These are phyloP conservation scores for Tulasnella sp. DNA, from an alignment of 768 basidiomycete genomes.

Conservation along the genomic window DNA sequence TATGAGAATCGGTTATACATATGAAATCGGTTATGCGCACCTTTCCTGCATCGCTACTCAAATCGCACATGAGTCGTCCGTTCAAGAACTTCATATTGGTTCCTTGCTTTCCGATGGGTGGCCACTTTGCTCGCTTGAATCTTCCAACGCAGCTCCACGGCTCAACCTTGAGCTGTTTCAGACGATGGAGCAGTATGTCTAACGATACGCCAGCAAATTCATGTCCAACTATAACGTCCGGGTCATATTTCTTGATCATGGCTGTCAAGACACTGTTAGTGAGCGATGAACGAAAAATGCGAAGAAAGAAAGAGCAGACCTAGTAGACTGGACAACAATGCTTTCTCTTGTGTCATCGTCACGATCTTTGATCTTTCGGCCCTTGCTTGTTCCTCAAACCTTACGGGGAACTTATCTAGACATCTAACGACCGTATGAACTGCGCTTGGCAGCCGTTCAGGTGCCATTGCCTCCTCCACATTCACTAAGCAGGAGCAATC, in stretches of 20 bases:
- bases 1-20: not conserved
- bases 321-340: slow-evolving; percentile 70
- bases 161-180: slow-evolving; percentile 80
- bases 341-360: slow-evolving; percentile 68
- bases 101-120: slow-evolving; percentile 65
- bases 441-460: slow-evolving; percentile 68
- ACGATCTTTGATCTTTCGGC: slow-evolving; percentile 48
- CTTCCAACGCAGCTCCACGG: slow-evolving; percentile 92
- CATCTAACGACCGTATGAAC: slow-evolving; percentile 86
- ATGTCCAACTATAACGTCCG: slow-evolving; percentile 89
- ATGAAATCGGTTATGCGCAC: slow-evolving; percentile 30
- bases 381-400: slow-evolving; percentile 62
- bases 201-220: slow-evolving; percentile 84
- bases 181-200: slow-evolving; percentile 80
- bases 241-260: slow-evolving; percentile 72
- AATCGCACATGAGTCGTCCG: slow-evolving; percentile 80
- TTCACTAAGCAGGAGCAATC: slow-evolving; percentile 49
- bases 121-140: slow-evolving; percentile 75
- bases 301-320: slow-evolving; percentile 30
- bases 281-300: slow-evolving; percentile 2
- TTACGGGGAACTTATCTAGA: slow-evolving; percentile 70
- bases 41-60: slow-evolving; percentile 90
- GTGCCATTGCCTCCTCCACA: slow-evolving; percentile 85
- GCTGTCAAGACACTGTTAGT: slow-evolving; percentile 29
- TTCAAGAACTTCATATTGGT: slow-evolving; percentile 71